These are phyloP conservation scores for Pleurostoma richardsiae DNA, from an alignment of 2,329 filamentous ascomycete genomes.

Conservation along the genomic window DNA sequence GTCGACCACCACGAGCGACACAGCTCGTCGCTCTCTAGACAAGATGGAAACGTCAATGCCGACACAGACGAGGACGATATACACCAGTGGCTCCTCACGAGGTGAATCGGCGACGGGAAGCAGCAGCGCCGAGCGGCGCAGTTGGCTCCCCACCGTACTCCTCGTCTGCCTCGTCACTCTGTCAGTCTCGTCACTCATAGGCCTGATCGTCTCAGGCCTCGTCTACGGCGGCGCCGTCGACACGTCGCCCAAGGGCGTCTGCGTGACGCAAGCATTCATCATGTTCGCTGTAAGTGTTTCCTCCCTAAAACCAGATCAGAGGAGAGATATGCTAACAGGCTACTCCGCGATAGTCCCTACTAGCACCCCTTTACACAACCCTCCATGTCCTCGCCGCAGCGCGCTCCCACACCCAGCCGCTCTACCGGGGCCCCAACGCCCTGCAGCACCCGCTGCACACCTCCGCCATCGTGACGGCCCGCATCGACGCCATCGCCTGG, in stretches of 20 bases:
- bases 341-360: neutral
- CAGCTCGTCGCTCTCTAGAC: no score
- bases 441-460: constrained; percentile 23
- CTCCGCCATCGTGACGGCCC: constrained; percentile 19
- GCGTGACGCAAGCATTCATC: constrained; percentile 9
- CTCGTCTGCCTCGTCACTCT: no score
- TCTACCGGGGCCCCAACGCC: constrained; percentile 12
- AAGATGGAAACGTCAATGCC: no score
- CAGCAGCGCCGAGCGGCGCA: no score
- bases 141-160: no score
- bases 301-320: neutral
- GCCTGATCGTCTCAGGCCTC: constrained; percentile 6
- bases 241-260: constrained; percentile 1
- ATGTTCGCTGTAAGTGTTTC: constrained; percentile 9
- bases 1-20: no score
- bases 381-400: constrained; percentile 21
- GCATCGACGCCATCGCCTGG: constrained; percentile 21
- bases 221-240: constrained; percentile 5
- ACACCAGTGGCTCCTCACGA: no score
- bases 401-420: constrained; percentile 12
- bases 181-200: neutral
- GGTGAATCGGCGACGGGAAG: no score
- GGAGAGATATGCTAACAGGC: neutral
- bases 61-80: no score
- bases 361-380: constrained; percentile 16